Evolutionary conservation across 345 rosid species (phyloP).

Genomic region (Salix arbutifolia): DNA sequence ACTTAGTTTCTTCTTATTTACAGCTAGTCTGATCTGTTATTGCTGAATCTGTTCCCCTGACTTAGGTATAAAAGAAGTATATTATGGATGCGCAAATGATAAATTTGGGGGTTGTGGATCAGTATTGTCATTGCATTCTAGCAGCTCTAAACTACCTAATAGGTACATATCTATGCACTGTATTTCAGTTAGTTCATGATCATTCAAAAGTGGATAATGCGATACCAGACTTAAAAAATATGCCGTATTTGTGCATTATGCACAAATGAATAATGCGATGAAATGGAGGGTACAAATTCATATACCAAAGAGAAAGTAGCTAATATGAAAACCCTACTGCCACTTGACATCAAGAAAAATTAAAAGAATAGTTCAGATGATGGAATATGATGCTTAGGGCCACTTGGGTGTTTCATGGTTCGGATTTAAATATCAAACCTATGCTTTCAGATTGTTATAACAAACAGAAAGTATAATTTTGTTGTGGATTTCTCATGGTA

Average conservation of each 20-base stretch:
- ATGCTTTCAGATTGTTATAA: not conserved
- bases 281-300: too few species aligned
- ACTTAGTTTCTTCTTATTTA: not conserved
- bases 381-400: not conserved
- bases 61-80: slow-evolving; percentile 62
- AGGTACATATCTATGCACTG: slow-evolving; percentile 9
- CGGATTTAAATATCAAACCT: not conserved
- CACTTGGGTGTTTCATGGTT: not conserved
- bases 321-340: not conserved
- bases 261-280: not conserved
- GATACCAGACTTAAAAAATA: not conserved
- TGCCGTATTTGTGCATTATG: not conserved
- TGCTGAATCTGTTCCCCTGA: not conserved
- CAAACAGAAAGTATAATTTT: not conserved
- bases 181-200: not conserved
- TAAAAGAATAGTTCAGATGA: not conserved
- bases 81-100: slow-evolving; percentile 74
- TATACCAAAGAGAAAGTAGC: too few species aligned
- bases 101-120: slow-evolving; percentile 93
- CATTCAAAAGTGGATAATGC: not conserved
- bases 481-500: not conserved
- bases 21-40: not conserved
- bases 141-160: slow-evolving; percentile 26
- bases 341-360: not conserved
- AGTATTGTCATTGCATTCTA: slow-evolving; percentile 51